Evolutionary conservation across 495 filamentous ascomycete genomes (phyloP), one percentile per base, ranked within the genome.

Genomic region (Lepraria neglecta): DNA sequence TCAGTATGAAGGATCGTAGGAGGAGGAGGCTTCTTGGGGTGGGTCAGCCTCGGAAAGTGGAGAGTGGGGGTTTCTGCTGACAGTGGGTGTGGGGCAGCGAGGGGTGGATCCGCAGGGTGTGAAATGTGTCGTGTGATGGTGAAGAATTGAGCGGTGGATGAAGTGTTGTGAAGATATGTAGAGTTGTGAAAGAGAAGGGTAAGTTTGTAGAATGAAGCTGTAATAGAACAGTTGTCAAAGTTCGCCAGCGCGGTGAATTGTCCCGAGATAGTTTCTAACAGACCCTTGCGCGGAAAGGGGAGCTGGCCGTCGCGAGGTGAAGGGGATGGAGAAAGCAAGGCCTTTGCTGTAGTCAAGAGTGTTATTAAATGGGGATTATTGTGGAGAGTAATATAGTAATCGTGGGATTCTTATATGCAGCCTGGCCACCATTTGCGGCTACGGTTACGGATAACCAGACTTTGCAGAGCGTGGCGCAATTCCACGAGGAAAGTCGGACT

Each of bases 351-450:
- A 38, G 51, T 54, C 51, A 35, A 38, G 51, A 35, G 51, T 38
- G 51, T 35, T 35, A 30, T n/a, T n/a, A 54, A 35, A 51, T 51
- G 30, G 35, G 12, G 7, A 54, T 54, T 31, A 35, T 35, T 33
- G 51, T 54, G 51, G 17, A 38, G 10, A 19, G 51, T 35, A 54
- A 35, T 54, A 15, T 54, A 28, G 28, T 31, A 54, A 38, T 38
- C 30, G 31, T 54, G 51, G 51, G 31, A 53, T 53, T 54, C 31
- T 54, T 54, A 54, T 54, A 54, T 54, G 30, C 35, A 54, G 51
- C 51, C 30, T 54, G 30, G 30, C 51, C 27, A 33, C 48, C 51
- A 12, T 2, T 15, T 30, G 51, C 51, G 51, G 51, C 31, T 54
- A 54, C 17, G 28, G 51, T 4, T 53, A 35, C n/a, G n/a, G n/a